Base-by-base conservation (phyloP, 352 stramenopile genomes). In the Globisporangium splendens region DNA sequence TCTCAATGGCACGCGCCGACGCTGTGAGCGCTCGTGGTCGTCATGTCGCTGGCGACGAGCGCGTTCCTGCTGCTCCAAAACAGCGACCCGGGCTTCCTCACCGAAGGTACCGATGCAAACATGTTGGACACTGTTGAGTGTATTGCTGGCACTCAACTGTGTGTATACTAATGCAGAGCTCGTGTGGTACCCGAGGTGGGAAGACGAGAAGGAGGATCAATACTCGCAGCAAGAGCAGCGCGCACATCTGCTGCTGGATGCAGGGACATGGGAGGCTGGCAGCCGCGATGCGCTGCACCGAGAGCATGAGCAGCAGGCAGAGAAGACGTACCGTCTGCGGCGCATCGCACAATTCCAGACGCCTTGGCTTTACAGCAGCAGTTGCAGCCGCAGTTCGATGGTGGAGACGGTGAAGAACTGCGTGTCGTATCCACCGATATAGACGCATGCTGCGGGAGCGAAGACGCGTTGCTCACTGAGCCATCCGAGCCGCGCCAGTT, bases 51-150 rank as follows among this genome's bases (percentile, higher is more conserved):
- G 38, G 52, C 61, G 18, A 61, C 59, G 1, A 14, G 50, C 3
- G 46, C 52, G 3, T 77, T 74, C 51, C 65, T 66, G 15, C 42
- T 50, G 8, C 38, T 83, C 1, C 72, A 84, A 47, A 58, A 64
- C 8, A 81, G 75, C 42, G 67, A 84, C 43, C 75, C 71, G 12
- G 75, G 67, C 1, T 78, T 69, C 41, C 56, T 81, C 43, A 62
- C 41, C n/a, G 63, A 83, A 68, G 68, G 66, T 75, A 21, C 20
- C 10, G 17, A 24, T 52, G 0, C n/a, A n/a, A n/a, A n/a, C n/a
- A n/a, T n/a, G n/a, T n/a, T n/a, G n/a, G n/a, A n/a, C n/a, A n/a
- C n/a, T 39, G 31, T n/a, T 58, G 22, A 38, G 14, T 14, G 18
- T 8, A 50, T 44, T 22, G 1, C 35, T 56, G 46, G n/a, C 8